Base-by-base conservation (phyloP, 31 red algal species). In the Endocladia muricata region DNA sequence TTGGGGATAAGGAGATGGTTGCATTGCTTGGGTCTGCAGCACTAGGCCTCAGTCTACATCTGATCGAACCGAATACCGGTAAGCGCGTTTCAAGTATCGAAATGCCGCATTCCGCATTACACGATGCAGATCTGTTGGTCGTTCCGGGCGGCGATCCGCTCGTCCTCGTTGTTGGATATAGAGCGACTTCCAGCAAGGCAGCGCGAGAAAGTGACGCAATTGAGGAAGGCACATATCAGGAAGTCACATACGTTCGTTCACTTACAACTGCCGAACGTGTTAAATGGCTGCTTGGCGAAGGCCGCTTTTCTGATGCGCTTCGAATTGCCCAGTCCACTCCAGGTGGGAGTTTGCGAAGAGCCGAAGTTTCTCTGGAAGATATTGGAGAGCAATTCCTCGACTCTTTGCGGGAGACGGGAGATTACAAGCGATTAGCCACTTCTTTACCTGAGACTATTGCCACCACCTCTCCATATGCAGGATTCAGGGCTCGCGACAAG, bases 321-420 rank as follows among this genome's bases (percentile, higher is more conserved):
- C 54, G 75, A 7, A 79, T 79, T 35, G 92, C 92, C 1, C 78
- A 86, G 72, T 73, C 34, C 21, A 81, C 92, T 23, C 92, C 92
- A 31, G 80, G 85, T 2, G 86, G 78, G 31, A 85, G 86, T 68
- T 59, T 94, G 17, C 55, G 80, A 37, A 39, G 81, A 55, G 81
- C 74, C 7, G 92, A 84, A 48, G 81, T 88, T 42, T 89, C 85
- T 9, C 54, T 94, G 13, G 84, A 84, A 63, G 79, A 86, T 58
- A 63, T 94, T 26, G 92, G 92, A 33, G 92, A 94, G 48, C 83
- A 83, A 33, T 94, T 94, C 68, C 37, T 94, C 31, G 86, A 77
- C n/a, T 76, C 85, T 31, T 41, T 94, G 26, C 73, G 56, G 13
- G 85, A 83, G 8, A 37, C 74, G 41, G 83, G 76, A 5, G 64